Evolutionary conservation across 345 rosid genomes (phyloP), one percentile per base, ranked within the genome.

Genomic region (Diplotaxis tenuifolia): DNA sequence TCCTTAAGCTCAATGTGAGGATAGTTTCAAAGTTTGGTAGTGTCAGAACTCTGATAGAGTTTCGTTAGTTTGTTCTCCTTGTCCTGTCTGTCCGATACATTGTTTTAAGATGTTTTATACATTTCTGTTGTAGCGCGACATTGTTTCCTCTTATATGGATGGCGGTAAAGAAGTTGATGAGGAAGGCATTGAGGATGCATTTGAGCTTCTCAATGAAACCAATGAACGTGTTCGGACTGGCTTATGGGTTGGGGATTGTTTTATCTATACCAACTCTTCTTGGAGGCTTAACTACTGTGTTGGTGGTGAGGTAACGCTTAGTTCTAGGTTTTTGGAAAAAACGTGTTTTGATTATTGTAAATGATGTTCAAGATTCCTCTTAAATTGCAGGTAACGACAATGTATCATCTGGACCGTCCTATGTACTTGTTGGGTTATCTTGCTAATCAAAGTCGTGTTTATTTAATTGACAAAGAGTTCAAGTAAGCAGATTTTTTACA

Each of bases 281-380:
- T 94, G 98, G 98, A 91, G 98, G 72, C 96, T 94, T 75, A 94
- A 94, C 74, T 94, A 94, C 79, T 91, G 98, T 81, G 96, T 94
- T 63, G 97, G 98, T 76, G 98, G 98, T 55, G 97, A 91, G 97
- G 97, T 94, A 84, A 73, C 65, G 61, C 67, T 69, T 63, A 36
- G 45, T 15, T 55, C 28, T 20, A 21, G 64, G 50, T 11, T 62
- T 21, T 42, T 62, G 34, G 23, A 29, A 28, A 6, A 38, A 40
- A 0, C 0, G 0, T n/a, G 10, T 53, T 18, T 52, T 68, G 16
- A n/a, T 20, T 29, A 14, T n/a, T 21, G 50, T 15, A 42, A 54
- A 55, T 10, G 65, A 69, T 22, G 68, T 62, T 29, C 49, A 42
- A 0, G 56, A 25, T 15, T 47, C 47, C 53, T 63, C 40, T 58